Evolutionary conservation across 306 rosid species (phyloP).

Genomic region (Arachis stenosperma): DNA sequence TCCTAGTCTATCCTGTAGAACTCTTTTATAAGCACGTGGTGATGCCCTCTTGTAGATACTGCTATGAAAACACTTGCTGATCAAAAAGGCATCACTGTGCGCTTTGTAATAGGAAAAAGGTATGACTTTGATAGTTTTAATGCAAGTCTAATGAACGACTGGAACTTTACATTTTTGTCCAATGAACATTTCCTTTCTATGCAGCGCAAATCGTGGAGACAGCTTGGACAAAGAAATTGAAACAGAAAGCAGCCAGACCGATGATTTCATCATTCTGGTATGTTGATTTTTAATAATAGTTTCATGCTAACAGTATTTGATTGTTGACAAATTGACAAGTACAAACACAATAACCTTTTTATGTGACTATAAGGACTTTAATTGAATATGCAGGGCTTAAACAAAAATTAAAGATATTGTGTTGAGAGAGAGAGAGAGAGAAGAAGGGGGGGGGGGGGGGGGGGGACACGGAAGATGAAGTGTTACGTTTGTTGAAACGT

Average conservation of each 20-base stretch:
- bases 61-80: constrained; percentile 48
- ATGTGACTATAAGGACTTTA: constrained; percentile 21
- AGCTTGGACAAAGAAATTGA: constrained; percentile 64
- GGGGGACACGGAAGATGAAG: too few species aligned
- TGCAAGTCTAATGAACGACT: constrained; percentile 32
- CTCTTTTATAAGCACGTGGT: constrained; percentile 10
- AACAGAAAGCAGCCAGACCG: constrained; percentile 55
- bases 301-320: constrained; percentile 14
- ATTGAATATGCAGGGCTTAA: constrained; percentile 16
- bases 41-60: constrained; percentile 48
- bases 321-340: constrained; percentile 27
- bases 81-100: constrained; percentile 58
- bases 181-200: constrained; percentile 39
- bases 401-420: constrained; percentile 1
- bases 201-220: constrained; percentile 73
- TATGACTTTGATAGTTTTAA: constrained; percentile 40
- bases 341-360: constrained; percentile 11
- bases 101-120: constrained; percentile 74
- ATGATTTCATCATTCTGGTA: constrained; percentile 71
- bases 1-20: constrained; percentile 3
- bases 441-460: too few species aligned
- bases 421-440: too few species aligned
- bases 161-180: constrained; percentile 33
- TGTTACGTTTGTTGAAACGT: too few species aligned
- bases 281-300: constrained; percentile 40